Evolutionary conservation across 768 basidiomycete species (phyloP), one percentile per base, ranked within the genome.

Genomic region (Sistotremastrum niveocremeum): DNA sequence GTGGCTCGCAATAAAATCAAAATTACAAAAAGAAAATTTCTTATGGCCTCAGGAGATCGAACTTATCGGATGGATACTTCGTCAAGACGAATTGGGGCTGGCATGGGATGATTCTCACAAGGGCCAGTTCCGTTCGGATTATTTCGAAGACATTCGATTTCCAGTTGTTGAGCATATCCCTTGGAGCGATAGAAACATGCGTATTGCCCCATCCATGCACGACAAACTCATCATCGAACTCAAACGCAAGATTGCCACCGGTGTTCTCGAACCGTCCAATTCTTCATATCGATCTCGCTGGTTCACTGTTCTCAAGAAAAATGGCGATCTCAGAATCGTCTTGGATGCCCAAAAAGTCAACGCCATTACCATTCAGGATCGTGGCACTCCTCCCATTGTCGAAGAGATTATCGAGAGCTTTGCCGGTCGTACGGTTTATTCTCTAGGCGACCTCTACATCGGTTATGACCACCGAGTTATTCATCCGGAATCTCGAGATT

Each of bases 191-290:
- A 34, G 53, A 52, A 37, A 63, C 61, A 29, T 60, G 47, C 49
- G 55, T 0, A 53, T 59, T 3, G 57, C 56, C 4, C 55, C 54
- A 0, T 59, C 55, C 0, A 50, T 56, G n/a, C 42, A 36, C 29
- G 46, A 64, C 7, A 47, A 65, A 43, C 59, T 71, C 10, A 51
- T 51, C 12, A 36, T 53, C 4, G 42, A 68, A 0, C 55, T 70
- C 6, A 55, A 60, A 11, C 46, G 51, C 1, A 71, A 71, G 48
- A 59, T 70, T 7, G 57, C 49, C 0, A 53, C 65, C 0, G 66
- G 71, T 0, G 61, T 69, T 0, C 71, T 69, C 44, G 62, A 73
- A 51, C 62, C 57, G 0, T 65, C 61, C 0, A 60, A 68, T 34
- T 60, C 60, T 0, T 66, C 66, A 0, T 73, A 73, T 31, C 53